Evolutionary conservation across 331 rosid species (phyloP).

Genomic region (Spiraea crenata): DNA sequence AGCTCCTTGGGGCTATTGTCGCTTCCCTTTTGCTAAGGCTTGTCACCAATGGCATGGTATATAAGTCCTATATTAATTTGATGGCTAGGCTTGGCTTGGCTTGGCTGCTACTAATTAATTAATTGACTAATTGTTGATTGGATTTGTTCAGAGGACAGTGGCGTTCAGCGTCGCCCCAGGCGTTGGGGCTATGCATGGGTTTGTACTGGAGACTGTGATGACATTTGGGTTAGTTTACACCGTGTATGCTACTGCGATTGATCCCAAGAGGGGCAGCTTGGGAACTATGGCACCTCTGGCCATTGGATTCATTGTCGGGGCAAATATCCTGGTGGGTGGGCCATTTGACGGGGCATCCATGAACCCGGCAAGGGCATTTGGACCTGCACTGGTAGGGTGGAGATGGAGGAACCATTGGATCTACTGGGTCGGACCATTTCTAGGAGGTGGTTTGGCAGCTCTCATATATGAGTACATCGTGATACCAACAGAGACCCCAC

Average conservation of each 20-base stretch:
- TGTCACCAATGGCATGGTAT: conserved; percentile 80
- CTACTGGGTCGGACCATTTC: conserved; percentile 86
- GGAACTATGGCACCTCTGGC: conserved; percentile 77
- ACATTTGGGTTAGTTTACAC: conserved; percentile 80
- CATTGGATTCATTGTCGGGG: conserved; percentile 78
- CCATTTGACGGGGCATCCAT: conserved; percentile 92
- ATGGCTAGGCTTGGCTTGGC: not conserved
- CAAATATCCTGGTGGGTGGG: conserved; percentile 80
- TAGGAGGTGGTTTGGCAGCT: conserved; percentile 88
- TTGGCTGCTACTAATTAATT: not conserved
- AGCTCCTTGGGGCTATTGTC: conserved; percentile 69
- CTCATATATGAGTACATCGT: conserved; percentile 69
- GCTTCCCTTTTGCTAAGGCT: conserved; percentile 85
- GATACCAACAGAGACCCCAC: conserved; percentile 72
- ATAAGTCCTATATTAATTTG: not conserved
- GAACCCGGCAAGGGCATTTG: conserved; percentile 96
- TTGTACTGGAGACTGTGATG: conserved; percentile 65
- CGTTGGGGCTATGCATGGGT: conserved; percentile 48
- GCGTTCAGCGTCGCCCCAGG: conserved; percentile 56
- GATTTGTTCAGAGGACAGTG: conserved; percentile 56
- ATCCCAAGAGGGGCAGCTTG: conserved; percentile 74
- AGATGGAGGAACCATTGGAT: conserved; percentile 90
- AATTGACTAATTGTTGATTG: not conserved
- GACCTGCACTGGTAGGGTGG: conserved; percentile 90
- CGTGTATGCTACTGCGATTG: conserved; percentile 80